A percentile compares a stretch with the other conserved stretches of the same genome.
phyloP scores from a whole-genome alignment of 2,329 filamentous ascomycete species.

The Fusarium sp. region DNA sequence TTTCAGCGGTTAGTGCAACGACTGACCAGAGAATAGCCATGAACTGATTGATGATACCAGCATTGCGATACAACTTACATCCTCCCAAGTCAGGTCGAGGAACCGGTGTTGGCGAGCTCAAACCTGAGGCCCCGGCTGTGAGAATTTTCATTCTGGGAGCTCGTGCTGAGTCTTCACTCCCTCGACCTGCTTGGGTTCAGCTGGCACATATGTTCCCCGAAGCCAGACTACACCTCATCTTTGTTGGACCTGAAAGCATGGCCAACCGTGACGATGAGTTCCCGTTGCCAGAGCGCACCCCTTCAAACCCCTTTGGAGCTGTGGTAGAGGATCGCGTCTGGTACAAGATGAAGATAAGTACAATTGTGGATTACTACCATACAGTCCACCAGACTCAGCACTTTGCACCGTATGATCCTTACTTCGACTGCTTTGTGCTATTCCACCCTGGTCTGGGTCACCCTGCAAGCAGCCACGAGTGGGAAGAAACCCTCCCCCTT shows the following conservation, averaged over 20 bases:
- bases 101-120: slow-evolving; percentile 79
- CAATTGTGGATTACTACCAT: slow-evolving; percentile 98
- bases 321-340: slow-evolving; percentile 92
- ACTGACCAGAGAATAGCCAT: not conserved
- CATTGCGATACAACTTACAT: slow-evolving; percentile 92
- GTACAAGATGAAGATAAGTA: slow-evolving; percentile 93
- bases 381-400: slow-evolving; percentile 91
- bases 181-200: slow-evolving; percentile 93
- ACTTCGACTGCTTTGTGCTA: slow-evolving; percentile 97
- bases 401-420: slow-evolving; percentile 95
- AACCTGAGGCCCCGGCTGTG: slow-evolving; percentile 86
- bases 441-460: slow-evolving; percentile 98
- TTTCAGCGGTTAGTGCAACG: slow-evolving; percentile 77
- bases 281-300: slow-evolving; percentile 86
- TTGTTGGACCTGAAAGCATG: slow-evolving; percentile 98
- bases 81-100: slow-evolving; percentile 84
- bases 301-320: slow-evolving; percentile 91
- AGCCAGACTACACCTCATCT: slow-evolving; percentile 88
- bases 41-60: slow-evolving; percentile 56
- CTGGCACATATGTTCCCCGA: slow-evolving; percentile 95
- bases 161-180: slow-evolving; percentile 95
- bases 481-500: slow-evolving; percentile 89
- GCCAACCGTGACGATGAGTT: slow-evolving; percentile 92
- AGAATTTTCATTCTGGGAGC: slow-evolving; percentile 94
- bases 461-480: slow-evolving; percentile 92